Evolutionary conservation across 2,329 filamentous ascomycete genomes (phyloP).

Genomic region (Sporothrix variecibatus): DNA sequence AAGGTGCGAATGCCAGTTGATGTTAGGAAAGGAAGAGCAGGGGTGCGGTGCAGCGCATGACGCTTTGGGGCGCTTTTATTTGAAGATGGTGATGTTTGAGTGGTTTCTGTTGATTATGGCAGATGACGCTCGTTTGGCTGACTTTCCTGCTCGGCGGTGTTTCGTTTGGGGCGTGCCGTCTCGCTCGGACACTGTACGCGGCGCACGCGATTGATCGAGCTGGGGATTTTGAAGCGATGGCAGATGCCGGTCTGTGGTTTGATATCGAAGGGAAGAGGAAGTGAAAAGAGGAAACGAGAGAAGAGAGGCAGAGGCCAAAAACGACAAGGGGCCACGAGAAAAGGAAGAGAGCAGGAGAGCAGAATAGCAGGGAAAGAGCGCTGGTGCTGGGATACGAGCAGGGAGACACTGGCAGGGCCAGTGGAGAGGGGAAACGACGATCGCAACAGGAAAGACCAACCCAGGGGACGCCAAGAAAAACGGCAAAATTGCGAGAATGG

Average conservation of each 20-base stretch:
- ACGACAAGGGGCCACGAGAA: constrained; percentile 9
- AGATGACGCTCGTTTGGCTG: not conserved
- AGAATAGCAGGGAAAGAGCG: not conserved
- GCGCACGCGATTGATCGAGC: constrained; percentile 21
- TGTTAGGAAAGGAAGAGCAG: not conserved
- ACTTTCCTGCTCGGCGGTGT: not conserved
- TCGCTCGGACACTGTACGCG: not conserved
- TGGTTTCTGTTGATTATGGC: not conserved
- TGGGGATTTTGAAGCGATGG: not conserved
- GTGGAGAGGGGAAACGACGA: constrained; percentile 25
- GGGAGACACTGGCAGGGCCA: constrained; percentile 10
- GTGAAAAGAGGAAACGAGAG: not conserved
- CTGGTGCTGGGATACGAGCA: constrained; percentile 13
- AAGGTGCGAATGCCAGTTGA: constrained; percentile 8
- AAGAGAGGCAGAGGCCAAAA: not conserved
- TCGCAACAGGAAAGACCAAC: constrained; percentile 26
- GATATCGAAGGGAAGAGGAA: not conserved
- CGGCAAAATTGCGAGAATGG: constrained; percentile 15
- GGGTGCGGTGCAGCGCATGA: constrained; percentile 5
- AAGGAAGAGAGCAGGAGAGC: constrained; percentile 5
- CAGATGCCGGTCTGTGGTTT: constrained; percentile 9
- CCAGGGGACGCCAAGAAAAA: constrained; percentile 18
- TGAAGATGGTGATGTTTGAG: constrained; percentile 2
- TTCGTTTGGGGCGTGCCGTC: not conserved
- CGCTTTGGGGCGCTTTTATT: constrained; percentile 1